Conservation (phyloP, 2,329 filamentous ascomycete genomes). For the Fusarium chaquense region DNA sequence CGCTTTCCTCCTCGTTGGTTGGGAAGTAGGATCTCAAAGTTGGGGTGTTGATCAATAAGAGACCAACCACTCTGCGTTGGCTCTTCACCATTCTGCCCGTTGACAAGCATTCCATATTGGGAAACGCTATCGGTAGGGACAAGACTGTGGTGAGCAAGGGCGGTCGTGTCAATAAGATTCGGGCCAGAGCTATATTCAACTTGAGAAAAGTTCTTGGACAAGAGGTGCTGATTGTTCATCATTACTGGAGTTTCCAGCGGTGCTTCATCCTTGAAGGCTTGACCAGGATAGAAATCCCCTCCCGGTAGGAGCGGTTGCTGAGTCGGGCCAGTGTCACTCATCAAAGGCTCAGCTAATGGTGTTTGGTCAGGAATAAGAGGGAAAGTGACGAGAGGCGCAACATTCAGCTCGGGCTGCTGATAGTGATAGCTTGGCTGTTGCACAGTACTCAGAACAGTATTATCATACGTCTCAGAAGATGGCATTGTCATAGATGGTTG, state of each 20-base stretch:
- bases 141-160: conserved; percentile 34
- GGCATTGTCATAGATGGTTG: conserved; percentile 42
- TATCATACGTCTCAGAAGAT: conserved; percentile 36
- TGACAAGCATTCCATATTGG: conserved; percentile 36
- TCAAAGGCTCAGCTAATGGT: conserved; percentile 30
- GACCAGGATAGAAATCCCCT: conserved; percentile 38
- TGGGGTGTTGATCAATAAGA: conserved; percentile 44
- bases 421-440: conserved; percentile 33
- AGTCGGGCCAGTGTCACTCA: conserved; percentile 22
- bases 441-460: conserved; percentile 24
- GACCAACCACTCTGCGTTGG: conserved; percentile 32
- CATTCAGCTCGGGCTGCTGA: conserved; percentile 35
- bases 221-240: conserved; percentile 33
- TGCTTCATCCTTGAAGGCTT: conserved; percentile 40
- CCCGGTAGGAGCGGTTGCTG: conserved; percentile 36
- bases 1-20: conserved; percentile 55
- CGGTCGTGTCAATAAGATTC: conserved; percentile 26
- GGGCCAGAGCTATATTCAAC: conserved; percentile 38
- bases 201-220: conserved; percentile 33
- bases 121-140: conserved; percentile 23
- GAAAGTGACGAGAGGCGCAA: conserved; percentile 41
- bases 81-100: conserved; percentile 26
- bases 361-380: conserved; percentile 39
- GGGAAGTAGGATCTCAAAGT: conserved; percentile 48
- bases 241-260: conserved; percentile 33